Evolutionary conservation across 331 rosid species (phyloP), one percentile per base, ranked within the genome.

Genomic region (Prunus yedoensis): DNA sequence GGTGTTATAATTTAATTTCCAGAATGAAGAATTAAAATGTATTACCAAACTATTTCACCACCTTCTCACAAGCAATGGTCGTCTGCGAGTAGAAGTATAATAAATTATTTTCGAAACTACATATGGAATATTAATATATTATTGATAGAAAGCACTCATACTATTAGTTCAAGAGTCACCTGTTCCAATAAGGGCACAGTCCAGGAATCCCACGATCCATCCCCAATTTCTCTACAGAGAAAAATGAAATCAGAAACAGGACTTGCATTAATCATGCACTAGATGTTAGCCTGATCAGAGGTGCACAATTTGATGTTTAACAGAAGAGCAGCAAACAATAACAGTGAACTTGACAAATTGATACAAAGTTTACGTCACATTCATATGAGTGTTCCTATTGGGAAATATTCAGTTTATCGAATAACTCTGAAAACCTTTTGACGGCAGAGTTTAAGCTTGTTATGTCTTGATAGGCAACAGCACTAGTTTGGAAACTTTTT

Each of bases 141-240:
- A 77, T 62, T 62, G 52, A 73, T 47, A 9, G 53, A 20, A 81
- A 53, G 67, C 60, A 69, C 35, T 25, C 51, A 23, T 54, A 53
- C 25, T 75, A 35, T 35, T 18, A 68, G 49, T 66, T 65, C 58
- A 74, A 80, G 50, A 71, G 64, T 82, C 73, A 93, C 96, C 92
- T 93, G 98, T 78, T 91, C 72, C 73, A 62, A 57, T 63, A 93
- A 79, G 43, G 95, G 93, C 91, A 82, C 83, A 56, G 90, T 86
- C 96, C 96, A 93, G 27, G 98, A 93, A 83, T 88, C 93, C 96
- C 93, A 86, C 18, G 66, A 68, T 68, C 96, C 98, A 70, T 87
- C 85, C 76, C 98, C 98, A 69, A 89, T 89, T 88, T 89, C 93
- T 85, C 98, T 90, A 79, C 77, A 80, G 70, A 32, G 50, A 50